phyloP scores from a whole-genome alignment of 2,329 filamentous ascomycete genomes.

The Nannizziopsis barbatae region DNA sequence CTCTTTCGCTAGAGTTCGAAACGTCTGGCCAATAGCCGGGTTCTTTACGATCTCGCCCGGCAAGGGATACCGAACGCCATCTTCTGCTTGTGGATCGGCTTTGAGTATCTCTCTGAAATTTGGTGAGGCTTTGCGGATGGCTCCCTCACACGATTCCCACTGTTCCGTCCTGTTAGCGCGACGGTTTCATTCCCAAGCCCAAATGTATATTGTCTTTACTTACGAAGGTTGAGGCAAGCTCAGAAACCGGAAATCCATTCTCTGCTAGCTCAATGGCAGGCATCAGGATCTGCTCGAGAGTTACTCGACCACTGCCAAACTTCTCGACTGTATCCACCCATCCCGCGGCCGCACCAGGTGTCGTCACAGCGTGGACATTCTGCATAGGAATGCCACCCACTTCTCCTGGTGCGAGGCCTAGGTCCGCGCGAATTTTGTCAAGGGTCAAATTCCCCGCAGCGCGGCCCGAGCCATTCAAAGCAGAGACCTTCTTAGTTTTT shows the following conservation, averaged over 20 bases:
- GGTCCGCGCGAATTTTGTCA: constrained; percentile 56
- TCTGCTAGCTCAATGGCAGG: constrained; percentile 81
- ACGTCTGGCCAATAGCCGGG: constrained; percentile 67
- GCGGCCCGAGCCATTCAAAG: constrained; percentile 88
- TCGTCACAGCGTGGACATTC: constrained; percentile 71
- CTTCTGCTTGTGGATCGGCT: constrained; percentile 53
- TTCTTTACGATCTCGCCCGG: constrained; percentile 86
- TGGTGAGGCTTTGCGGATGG: constrained; percentile 62
- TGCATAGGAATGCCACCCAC: constrained; percentile 55
- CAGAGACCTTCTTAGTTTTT: constrained; percentile 65
- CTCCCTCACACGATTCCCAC: constrained; percentile 59
- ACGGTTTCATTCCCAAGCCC: not conserved
- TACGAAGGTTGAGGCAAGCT: constrained; percentile 60
- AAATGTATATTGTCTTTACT: constrained; percentile 27
- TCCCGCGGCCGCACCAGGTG: constrained; percentile 81
- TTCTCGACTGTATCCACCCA: constrained; percentile 83
- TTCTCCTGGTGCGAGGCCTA: constrained; percentile 52
- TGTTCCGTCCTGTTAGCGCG: constrained; percentile 28
- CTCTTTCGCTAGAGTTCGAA: constrained; percentile 62
- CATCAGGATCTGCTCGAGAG: constrained; percentile 61
- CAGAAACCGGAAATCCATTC: constrained; percentile 78
- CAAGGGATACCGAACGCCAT: constrained; percentile 61
- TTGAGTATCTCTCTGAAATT: constrained; percentile 85
- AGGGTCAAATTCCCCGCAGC: constrained; percentile 58
- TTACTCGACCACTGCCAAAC: constrained; percentile 80